Evolutionary conservation across 306 rosid species (phyloP), one percentile per base, ranked within the genome.

Genomic region (Ceratonia siliqua): DNA sequence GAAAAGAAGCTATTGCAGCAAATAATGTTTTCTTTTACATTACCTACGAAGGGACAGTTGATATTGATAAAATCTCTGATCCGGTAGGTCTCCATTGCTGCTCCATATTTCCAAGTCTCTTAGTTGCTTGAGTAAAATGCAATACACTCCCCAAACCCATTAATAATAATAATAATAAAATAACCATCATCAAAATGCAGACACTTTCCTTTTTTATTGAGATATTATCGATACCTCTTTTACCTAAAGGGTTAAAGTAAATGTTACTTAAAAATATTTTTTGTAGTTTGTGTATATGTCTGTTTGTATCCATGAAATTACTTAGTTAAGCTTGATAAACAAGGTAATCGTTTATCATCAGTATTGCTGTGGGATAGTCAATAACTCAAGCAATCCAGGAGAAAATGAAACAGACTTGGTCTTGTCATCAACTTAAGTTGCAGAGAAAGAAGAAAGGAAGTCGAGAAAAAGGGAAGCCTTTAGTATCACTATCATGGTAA

Each of bases 1-100:
- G 97, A 27, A 90, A 84, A 82, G 99, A 92, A 80, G 99, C 99
- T 59, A 85, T 92, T 74, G 82, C 54, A 68, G 96, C 96, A 67
- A 90, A 92, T 81, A 94, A 92, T 85, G 93, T 92, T 79, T 94
- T 94, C 89, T 94, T 90, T 78, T 92, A 94, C 84, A 86, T 89
- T 58, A 92, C 99, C 43, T 94, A 94, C 72, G 98, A 92, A 84
- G 97, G 99, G 79, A 84, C 96, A 41, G 93, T 94, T 72, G 92
- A 94, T 82, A 92, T 94, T 81, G 99, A 92, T 84, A 94, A 94
- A 83, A 94, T 94, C 63, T 82, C 89, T 42, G 95, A 94, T 66
- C 96, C 97, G 49, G 99, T 94, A 90, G 76, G 92, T 86, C 10
- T 64, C 28, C n/a, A 70, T 72, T 81, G 4, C 81, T 50, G 43